A percentile compares a stretch with the other conserved stretches of the same genome.
phyloP scores from a whole-genome alignment of 306 rosid genomes.

The Phaseolus lunatus region DNA sequence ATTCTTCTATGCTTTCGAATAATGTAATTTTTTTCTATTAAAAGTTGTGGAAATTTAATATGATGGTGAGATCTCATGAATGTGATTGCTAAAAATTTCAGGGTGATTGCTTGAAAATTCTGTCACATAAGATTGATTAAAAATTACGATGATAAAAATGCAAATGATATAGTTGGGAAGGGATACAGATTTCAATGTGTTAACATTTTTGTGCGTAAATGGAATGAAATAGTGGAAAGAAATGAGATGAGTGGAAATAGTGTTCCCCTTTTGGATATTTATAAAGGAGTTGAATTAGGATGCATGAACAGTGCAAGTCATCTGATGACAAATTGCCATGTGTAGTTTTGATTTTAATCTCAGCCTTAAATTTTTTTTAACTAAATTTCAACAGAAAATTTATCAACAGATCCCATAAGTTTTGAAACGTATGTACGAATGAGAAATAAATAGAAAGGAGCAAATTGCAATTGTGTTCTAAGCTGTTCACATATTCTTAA shows the following conservation, averaged over 20 bases:
- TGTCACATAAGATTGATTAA: neutral
- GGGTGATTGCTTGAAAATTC: neutral
- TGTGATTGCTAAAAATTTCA: neutral
- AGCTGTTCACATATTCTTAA: neutral
- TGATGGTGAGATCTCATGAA: neutral
- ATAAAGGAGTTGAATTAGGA: neutral
- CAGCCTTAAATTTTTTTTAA: neutral
- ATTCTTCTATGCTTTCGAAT: neutral
- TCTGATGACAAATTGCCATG: neutral
- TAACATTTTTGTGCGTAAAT: neutral
- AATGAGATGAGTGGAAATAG: neutral
- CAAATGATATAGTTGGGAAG: neutral
- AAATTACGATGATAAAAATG: neutral
- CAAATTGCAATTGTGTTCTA: neutral
- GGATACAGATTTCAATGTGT: neutral
- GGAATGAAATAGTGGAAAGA: neutral
- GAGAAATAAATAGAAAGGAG: neutral
- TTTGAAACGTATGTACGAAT: neutral
- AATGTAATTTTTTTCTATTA: neutral
- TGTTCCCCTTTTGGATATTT: neutral
- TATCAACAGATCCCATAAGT: neutral
- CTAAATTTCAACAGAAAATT: neutral
- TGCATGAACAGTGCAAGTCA: neutral
- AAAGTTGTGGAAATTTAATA: neutral
- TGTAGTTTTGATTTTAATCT: neutral